phyloP scores from a whole-genome alignment of 2,329 filamentous ascomycete genomes.

The Septoria linicola region DNA sequence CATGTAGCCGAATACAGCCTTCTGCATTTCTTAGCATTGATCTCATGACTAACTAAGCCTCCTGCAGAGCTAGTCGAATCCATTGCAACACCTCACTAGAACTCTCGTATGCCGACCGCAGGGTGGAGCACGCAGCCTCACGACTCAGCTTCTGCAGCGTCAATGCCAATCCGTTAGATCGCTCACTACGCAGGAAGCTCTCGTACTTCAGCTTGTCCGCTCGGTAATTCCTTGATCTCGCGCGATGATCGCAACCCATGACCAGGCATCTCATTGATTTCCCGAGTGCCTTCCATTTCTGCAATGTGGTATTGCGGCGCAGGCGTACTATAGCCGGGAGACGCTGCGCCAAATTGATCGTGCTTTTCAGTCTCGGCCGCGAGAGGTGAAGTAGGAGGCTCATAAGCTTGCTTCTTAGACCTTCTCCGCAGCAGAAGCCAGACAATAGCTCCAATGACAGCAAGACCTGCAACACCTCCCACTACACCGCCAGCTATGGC shows the following conservation, averaged over 20 bases:
- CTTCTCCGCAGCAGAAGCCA: constrained; percentile 22
- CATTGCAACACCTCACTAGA: too few relatives aligned
- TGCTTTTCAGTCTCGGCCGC: constrained; percentile 3
- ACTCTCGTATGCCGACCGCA: too few relatives aligned
- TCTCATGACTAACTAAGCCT: too few relatives aligned
- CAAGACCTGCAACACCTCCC: constrained; percentile 33
- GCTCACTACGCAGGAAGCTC: constrained; percentile 12
- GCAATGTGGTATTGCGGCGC: constrained; percentile 12
- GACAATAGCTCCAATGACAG: constrained; percentile 13
- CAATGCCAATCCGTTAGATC: too few relatives aligned
- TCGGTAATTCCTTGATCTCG: constrained; percentile 11
- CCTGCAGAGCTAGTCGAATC: too few relatives aligned
- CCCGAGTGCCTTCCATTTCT: constrained; percentile 13
- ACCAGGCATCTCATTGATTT: constrained; percentile 13
- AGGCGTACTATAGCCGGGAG: background rate
- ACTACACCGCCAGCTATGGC: constrained; percentile 41
- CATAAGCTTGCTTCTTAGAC: background rate
- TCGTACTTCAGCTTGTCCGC: background rate
- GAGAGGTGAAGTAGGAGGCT: background rate
- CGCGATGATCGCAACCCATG: background rate
- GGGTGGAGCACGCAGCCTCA: too few relatives aligned
- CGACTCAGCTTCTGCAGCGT: too few relatives aligned
- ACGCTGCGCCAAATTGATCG: constrained; percentile 2
- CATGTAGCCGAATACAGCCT: too few relatives aligned
- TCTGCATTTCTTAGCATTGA: too few relatives aligned